These are phyloP conservation scores for Candida gorgasii DNA, from an alignment of 805 yeast species.

Conservation along the genomic window DNA sequence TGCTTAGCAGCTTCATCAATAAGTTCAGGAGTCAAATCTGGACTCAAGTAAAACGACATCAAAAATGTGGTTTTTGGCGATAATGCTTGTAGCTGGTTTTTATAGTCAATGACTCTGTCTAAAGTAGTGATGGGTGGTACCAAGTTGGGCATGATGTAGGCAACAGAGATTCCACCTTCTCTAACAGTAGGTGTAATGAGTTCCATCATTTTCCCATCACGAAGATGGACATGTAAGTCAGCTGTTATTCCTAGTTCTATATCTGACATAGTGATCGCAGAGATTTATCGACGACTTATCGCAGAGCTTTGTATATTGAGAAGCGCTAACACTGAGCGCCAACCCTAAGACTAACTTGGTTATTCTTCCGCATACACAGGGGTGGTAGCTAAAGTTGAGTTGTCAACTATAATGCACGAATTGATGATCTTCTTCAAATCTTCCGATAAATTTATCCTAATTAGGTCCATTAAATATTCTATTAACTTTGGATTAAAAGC, in stretches of 20 bases:
- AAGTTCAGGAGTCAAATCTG: conserved; percentile 80
- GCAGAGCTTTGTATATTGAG: background rate
- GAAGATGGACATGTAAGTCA: conserved; percentile 94
- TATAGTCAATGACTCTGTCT: conserved; percentile 70
- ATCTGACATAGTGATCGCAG: conserved; percentile 14
- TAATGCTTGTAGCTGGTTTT: conserved; percentile 56
- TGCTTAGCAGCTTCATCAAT: conserved; percentile 73
- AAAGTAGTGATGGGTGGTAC: conserved; percentile 88
- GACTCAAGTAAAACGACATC: conserved; percentile 85
- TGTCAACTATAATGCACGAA: conserved; percentile 8
- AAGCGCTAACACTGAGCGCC: too few relatives aligned
- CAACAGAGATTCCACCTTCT: conserved; percentile 88
- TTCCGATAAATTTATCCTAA: conserved; percentile 4
- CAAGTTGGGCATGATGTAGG: conserved; percentile 94
- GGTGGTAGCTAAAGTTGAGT: conserved; percentile 6
- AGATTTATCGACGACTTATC: background rate
- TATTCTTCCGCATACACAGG: background rate
- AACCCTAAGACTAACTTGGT: too few relatives aligned
- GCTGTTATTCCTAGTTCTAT: conserved; percentile 71
- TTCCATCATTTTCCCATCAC: conserved; percentile 93
- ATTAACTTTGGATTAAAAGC: conserved; percentile 9
- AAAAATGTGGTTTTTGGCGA: conserved; percentile 84
- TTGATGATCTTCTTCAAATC: conserved; percentile 1
- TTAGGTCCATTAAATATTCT: conserved; percentile 3
- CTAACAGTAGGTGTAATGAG: conserved; percentile 86